A percentile compares a stretch with the other conserved stretches of the same genome.
phyloP scores from a whole-genome alignment of 495 filamentous ascomycete species.

The Arthonia radiata region DNA sequence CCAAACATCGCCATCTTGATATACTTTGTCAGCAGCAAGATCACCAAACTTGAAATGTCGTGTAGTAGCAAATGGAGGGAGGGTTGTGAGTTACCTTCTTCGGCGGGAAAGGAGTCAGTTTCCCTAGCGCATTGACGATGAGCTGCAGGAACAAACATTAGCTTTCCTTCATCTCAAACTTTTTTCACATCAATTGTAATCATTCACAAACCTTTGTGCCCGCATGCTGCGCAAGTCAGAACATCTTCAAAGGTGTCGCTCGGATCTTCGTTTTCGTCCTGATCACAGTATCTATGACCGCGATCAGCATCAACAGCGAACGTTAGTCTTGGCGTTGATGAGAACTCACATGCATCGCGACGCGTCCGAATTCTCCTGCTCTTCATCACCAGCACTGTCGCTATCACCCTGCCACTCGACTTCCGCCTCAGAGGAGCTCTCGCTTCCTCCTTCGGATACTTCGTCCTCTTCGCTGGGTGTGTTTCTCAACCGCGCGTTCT shows the following conservation, averaged over 20 bases:
- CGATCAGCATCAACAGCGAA: not conserved
- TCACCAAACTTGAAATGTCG: constrained; percentile 2
- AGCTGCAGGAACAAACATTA: constrained; percentile 28
- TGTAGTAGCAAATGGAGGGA: too few relatives aligned
- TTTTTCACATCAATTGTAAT: constrained; percentile 9
- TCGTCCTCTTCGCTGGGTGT: constrained; percentile 4
- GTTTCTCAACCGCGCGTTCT: not conserved
- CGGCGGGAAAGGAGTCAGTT: constrained; percentile 40
- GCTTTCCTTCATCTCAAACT: constrained; percentile 12
- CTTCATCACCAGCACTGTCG: constrained; percentile 37
- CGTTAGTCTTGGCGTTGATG: not conserved
- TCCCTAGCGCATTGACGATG: constrained; percentile 85
- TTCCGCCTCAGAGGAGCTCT: constrained; percentile 40
- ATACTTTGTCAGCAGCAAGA: constrained; percentile 5
- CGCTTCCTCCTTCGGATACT: constrained; percentile 13
- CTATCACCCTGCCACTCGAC: constrained; percentile 42
- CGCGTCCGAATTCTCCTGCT: constrained; percentile 34
- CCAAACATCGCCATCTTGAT: constrained; percentile 39
- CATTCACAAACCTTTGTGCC: constrained; percentile 48
- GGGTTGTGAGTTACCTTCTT: constrained; percentile 30
- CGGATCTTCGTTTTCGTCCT: constrained; percentile 70
- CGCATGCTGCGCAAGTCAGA: constrained; percentile 56
- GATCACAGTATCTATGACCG: constrained; percentile 39
- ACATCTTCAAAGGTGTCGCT: constrained; percentile 71
- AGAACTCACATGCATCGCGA: constrained; percentile 43